Evolutionary conservation across 768 basidiomycete species (phyloP), one percentile per base, ranked within the genome.

Genomic region (Phanerochaete sordida): DNA sequence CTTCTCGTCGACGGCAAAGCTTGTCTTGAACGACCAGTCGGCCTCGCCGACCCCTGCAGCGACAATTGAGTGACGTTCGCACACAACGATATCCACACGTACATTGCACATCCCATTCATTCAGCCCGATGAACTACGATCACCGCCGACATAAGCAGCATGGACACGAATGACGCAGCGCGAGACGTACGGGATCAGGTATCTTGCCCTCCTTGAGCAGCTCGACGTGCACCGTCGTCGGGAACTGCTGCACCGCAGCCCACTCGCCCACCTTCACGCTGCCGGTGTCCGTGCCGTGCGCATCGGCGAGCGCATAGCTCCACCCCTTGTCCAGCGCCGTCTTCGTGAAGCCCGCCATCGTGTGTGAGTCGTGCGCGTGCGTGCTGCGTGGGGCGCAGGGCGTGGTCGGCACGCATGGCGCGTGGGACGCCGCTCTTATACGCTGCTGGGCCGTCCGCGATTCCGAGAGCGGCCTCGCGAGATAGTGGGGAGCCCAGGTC

Each of bases 61-160:
- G 28, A n/a, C 13, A 8, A 6, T 30, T 35, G 23, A 43, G 54
- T 11, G 27, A 28, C 19, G 28, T 23, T 19, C 46, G 23, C 19
- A 1, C 13, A 39, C 33, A 35, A 13, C 6, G 26, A 47, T 12
- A 45, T 19, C 1, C 13, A 12, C 2, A 70, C 84, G 66, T 63
- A 93, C 93, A 95, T 76, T 96, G 95, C 15, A 93, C 88, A 66
- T 94, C 89, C 87, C 89, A 93, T 71, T 96, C 95, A 62, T 89
- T 80, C 60, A 93, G 75, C 12, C 88, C 91, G 46, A 90, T 65
- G 63, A 89, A 88, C 90, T 92, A 64, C 35, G 26, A 63, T 16
- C 21, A 19, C 16, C 53, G 12, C 19, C 4, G 51, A 44, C 27
- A 53, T 67, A 45, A 69, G 61, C 53, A 19, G 45, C 27, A 11